Conservation (phyloP, 2,329 filamentous ascomycete genomes). For the Cladosporium austrohemisphaericum region DNA sequence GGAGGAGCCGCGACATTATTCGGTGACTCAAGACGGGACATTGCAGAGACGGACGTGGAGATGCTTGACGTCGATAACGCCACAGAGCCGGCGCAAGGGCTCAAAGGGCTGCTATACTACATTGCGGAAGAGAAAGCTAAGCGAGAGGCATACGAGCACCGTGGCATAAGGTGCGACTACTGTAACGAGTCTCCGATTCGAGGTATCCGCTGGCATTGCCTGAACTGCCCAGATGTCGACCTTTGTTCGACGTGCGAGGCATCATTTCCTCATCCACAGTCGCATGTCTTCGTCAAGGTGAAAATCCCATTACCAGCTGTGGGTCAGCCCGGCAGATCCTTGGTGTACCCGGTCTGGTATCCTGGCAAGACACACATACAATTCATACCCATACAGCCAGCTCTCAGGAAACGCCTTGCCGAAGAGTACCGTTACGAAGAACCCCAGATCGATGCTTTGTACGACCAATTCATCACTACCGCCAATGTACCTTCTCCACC, state of each 20-base stretch:
- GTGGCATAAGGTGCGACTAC: constrained; percentile 86
- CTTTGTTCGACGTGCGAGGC: constrained; percentile 89
- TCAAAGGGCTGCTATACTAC: constrained; percentile 66
- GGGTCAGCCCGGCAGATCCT: constrained; percentile 56
- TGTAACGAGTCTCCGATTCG: constrained; percentile 86
- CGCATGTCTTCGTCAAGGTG: constrained; percentile 96
- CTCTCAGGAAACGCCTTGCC: constrained; percentile 60
- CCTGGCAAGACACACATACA: constrained; percentile 77
- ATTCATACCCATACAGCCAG: constrained; percentile 61
- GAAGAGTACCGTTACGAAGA: constrained; percentile 59
- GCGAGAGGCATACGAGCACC: constrained; percentile 83
- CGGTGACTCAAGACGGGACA: too few species aligned
- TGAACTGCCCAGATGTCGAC: constrained; percentile 94
- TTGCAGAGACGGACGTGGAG: constrained; percentile 26
- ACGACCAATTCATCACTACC: constrained; percentile 95
- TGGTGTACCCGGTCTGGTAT: constrained; percentile 77
- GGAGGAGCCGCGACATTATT: constrained; percentile 14
- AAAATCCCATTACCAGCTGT: constrained; percentile 83
- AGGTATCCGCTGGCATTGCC: constrained; percentile 87
- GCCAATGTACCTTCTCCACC: constrained; percentile 81
- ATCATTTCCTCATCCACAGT: constrained; percentile 65
- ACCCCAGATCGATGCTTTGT: constrained; percentile 85
- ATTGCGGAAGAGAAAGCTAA: constrained; percentile 91
- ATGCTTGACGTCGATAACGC: constrained; percentile 17
- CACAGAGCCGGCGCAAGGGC: constrained; percentile 28